Evolutionary conservation across 306 rosid species (phyloP).

Genomic region (Prosopis cineraria): DNA sequence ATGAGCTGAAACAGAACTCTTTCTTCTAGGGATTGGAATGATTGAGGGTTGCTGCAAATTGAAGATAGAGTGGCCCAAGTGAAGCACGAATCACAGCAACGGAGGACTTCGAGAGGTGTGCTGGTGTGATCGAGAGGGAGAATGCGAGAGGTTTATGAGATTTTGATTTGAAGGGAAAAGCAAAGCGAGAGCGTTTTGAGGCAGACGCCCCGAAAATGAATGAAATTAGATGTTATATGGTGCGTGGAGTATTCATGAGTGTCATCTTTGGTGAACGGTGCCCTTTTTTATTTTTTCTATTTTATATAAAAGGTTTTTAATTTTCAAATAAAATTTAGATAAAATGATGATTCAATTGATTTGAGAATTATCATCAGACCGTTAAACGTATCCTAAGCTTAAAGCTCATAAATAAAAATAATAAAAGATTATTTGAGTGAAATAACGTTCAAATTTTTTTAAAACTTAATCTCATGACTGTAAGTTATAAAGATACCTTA

Average conservation of each 20-base stretch:
- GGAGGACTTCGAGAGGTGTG: not conserved
- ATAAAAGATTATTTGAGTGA: not conserved
- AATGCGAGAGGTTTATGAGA: slow-evolving; percentile 23
- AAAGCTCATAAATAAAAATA: not conserved
- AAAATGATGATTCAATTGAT: not conserved
- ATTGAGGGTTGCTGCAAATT: not conserved
- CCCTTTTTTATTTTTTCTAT: not conserved
- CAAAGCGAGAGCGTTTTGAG: slow-evolving; percentile 2
- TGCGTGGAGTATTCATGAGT: not conserved
- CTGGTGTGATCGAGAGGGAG: slow-evolving; percentile 37
- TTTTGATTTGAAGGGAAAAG: slow-evolving; percentile 42
- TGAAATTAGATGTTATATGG: not conserved
- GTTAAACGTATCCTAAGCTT: not conserved
- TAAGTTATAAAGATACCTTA: too few species aligned
- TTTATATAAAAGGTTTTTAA: too few species aligned
- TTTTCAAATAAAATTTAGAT: too few species aligned
- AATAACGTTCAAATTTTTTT: too few species aligned
- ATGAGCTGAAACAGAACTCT: slow-evolving; percentile 35
- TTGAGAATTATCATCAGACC: not conserved
- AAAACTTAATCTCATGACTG: too few species aligned
- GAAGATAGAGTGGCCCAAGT: slow-evolving; percentile 12
- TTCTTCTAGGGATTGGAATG: slow-evolving; percentile 47
- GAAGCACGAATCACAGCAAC: slow-evolving; percentile 10
- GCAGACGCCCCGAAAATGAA: slow-evolving; percentile 7
- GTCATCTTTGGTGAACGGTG: not conserved